Conservation (phyloP, 176 grass and related monocot species). For the Themeda triandra region DNA sequence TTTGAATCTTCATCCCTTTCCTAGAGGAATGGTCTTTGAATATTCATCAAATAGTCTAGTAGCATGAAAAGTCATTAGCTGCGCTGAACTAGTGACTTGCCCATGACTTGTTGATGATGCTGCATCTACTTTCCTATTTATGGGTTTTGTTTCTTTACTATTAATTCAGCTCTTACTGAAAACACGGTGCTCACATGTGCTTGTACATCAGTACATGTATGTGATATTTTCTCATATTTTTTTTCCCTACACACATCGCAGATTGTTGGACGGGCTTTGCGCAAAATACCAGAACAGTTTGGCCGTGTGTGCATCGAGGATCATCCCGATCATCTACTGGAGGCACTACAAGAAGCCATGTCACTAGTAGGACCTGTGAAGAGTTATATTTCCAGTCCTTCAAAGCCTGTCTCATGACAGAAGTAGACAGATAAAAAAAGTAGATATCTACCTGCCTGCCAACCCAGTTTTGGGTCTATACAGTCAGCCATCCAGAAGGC, state of each 20-base stretch:
- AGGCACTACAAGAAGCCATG: slow-evolving; percentile 37
- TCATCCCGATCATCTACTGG: slow-evolving; percentile 59
- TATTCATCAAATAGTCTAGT: background rate
- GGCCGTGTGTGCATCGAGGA: slow-evolving; percentile 54
- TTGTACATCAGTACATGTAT: background rate
- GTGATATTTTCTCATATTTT: background rate
- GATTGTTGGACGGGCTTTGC: slow-evolving; percentile 78
- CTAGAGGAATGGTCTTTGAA: background rate
- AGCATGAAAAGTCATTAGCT: background rate
- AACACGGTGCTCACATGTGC: background rate
- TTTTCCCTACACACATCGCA: background rate
- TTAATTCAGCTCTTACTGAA: background rate
- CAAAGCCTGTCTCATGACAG: background rate
- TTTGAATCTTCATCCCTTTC: background rate
- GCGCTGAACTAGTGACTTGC: background rate
- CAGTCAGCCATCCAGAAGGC: background rate
- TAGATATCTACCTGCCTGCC: background rate
- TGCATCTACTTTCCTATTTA: background rate
- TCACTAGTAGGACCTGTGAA: slow-evolving; percentile 70
- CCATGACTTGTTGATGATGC: background rate
- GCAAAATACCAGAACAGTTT: slow-evolving; percentile 39
- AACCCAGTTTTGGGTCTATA: background rate
- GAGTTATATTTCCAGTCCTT: slow-evolving; percentile 22
- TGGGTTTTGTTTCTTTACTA: background rate
- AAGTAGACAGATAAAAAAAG: background rate